Evolutionary conservation across 2,329 filamentous ascomycete species (phyloP), one percentile per base, ranked within the genome.

Genomic region (Plectosphaerella sp.): DNA sequence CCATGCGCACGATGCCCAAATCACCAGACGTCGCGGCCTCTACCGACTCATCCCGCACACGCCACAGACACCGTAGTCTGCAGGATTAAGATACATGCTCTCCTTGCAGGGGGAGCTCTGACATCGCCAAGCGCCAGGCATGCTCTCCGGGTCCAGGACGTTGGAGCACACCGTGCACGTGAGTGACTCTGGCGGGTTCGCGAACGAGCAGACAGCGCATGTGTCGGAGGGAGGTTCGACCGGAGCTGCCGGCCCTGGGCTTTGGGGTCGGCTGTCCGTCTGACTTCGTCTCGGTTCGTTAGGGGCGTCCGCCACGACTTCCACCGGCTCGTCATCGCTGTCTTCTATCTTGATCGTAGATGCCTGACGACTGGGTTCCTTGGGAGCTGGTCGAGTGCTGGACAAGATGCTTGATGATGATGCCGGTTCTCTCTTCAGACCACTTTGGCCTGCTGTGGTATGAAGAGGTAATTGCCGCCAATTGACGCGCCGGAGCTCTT

Each of bases 151-250:
- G 45, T 80, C 74, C 2, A 93, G 69, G 1, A 92, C 88, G 57
- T 93, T 83, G 22, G 84, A 79, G 65, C 90, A 94, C 50, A 86
- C 77, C 8, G 68, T 69, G 65, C 90, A 94, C 4, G 81, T 87
- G 2, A 83, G 67, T 8, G 80, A 72, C 9, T 63, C 61, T 1
- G 62, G 47, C 6, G 76, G 70, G 62, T 91, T 92, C 48, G 72
- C 70, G 48, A 87, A 80, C 0, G 88, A 91, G 67, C 90, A 95
- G 51, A 88, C 72, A 1, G 77, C 71, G 61, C 88, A 88, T 48
- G 54, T 50, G 24, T 25, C 41, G 15, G 28, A 33, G 28, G 8
- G 4, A 12, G 28, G 8, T 3, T 33, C 28, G 28, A 33, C 28
- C 28, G 28, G 28, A 33, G 11, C 28, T 33, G 11, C 28, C 11